A percentile compares a stretch with the other conserved stretches of the same genome.
Conservation (phyloP, 345 rosid species). For the Eutrema yunnanense region DNA sequence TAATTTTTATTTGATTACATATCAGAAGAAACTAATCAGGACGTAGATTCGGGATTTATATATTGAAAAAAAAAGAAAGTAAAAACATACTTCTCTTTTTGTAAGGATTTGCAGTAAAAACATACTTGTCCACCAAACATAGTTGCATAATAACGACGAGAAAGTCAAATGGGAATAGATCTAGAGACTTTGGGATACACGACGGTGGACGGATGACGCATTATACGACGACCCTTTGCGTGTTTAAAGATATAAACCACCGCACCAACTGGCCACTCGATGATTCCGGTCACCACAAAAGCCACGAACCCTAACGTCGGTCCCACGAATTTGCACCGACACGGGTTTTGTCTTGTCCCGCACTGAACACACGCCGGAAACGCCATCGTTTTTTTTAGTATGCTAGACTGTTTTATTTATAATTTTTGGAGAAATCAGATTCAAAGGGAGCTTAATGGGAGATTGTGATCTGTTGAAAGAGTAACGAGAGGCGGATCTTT, state of each 20-base stretch:
- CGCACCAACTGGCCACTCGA: conserved; percentile 93
- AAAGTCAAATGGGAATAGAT: conserved; percentile 54
- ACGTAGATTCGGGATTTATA: neutral
- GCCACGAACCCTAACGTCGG: conserved; percentile 81
- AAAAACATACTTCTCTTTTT: too few relatives aligned
- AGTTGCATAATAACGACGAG: neutral
- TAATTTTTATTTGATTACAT: neutral
- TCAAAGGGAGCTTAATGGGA: neutral
- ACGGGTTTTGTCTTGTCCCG: conserved; percentile 62
- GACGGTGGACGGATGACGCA: conserved; percentile 71
- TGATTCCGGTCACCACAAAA: conserved; percentile 47
- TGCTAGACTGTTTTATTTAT: too few relatives aligned
- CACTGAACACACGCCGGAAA: conserved; percentile 64
- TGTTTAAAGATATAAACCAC: conserved; percentile 68
- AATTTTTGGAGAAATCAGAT: neutral
- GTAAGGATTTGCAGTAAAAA: neutral
- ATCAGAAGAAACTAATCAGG: neutral
- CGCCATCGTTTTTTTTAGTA: too few relatives aligned
- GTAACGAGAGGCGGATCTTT: neutral
- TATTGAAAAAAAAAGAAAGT: neutral
- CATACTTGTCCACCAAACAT: neutral
- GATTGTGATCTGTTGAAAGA: neutral
- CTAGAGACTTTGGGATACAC: conserved; percentile 59
- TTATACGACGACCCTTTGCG: conserved; percentile 66
- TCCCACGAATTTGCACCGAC: conserved; percentile 82